A percentile compares a stretch with the other conserved stretches of the same genome.
Conservation (phyloP, 371 early-diverging fungal species). For the Mucor sp. region DNA sequence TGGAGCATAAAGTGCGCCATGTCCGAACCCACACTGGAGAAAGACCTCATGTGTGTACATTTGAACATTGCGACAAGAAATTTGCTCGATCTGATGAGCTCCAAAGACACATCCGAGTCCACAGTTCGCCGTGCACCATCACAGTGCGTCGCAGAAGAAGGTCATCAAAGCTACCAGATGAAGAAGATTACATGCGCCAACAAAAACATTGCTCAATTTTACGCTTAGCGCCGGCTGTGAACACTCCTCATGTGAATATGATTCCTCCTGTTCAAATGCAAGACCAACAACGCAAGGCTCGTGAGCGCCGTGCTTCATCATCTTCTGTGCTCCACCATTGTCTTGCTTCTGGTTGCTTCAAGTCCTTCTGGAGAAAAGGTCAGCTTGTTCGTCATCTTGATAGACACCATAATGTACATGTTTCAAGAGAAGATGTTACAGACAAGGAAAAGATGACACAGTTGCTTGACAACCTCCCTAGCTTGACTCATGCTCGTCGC, state of each 20-base stretch:
- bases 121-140: constrained; percentile 40
- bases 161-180: constrained; percentile 29
- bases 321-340: constrained; percentile 43
- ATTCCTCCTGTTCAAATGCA: background rate
- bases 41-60: constrained; percentile 78
- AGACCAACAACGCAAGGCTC: constrained; percentile 13
- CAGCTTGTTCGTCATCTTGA: constrained; percentile 48
- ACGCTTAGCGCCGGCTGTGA: constrained; percentile 23
- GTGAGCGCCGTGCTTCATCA: constrained; percentile 23
- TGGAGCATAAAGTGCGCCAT: constrained; percentile 81
- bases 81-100: constrained; percentile 91
- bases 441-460: constrained; percentile 10
- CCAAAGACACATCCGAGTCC: constrained; percentile 73
- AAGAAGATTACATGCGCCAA: constrained; percentile 42
- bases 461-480: constrained; percentile 1
- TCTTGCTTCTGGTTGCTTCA: constrained; percentile 41
- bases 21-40: constrained; percentile 90
- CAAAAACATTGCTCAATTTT: constrained; percentile 49
- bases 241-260: background rate
- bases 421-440: constrained; percentile 12
- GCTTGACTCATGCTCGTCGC: background rate
- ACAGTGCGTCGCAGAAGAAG: constrained; percentile 13
- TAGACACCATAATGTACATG: constrained; percentile 20
- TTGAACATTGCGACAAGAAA: constrained; percentile 73
- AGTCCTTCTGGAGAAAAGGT: constrained; percentile 50